Evolutionary conservation across 805 yeast genomes (phyloP), one percentile per base, ranked within the genome.

Genomic region (Pichia manshurica): DNA sequence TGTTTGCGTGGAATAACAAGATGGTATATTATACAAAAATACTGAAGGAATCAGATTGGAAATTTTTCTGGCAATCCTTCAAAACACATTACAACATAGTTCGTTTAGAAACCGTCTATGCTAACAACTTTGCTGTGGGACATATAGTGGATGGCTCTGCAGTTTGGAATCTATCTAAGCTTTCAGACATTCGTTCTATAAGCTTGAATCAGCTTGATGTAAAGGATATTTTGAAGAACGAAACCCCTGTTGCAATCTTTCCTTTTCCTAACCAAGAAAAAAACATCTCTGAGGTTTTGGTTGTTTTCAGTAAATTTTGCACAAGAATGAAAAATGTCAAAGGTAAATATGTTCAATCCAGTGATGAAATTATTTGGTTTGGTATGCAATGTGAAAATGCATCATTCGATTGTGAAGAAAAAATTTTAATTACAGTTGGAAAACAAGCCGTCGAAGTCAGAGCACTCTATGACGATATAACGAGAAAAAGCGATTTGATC

Each of bases 1-100:
- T 44, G 55, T 63, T 82, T 78, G 72, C 83, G 77, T 49, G 74
- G 77, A 59, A 70, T 68, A 50, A 82, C 80, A 22, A 72, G 38
- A 50, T 77, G 70, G 43, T 69, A 58, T 21, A 70, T 67, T 61
- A 69, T 48, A 42, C 60, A 0, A 45, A 50, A 12, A 28, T 72
- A 42, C 46, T 67, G 2, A 68, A 63, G 13, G 53, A 51, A 5
- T 51, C 50, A 17, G 49, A 54, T 3, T 56, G 51, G 52, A 59
- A 53, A n/a, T 38, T 58, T 28, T 49, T 53, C 28, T 60, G 61
- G 47, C 54, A 58, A 38, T 49, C 58, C 6, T 59, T 64, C 57
- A 60, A 53, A 39, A 61, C 67, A 3, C 53, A 58, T 3, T 54
- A 58, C 44, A 53, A 52, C 21, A 61, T 64, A 12, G 21, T 33